Base-by-base conservation (phyloP, 257 asterid species). In the Gynochthodes officinalis region DNA sequence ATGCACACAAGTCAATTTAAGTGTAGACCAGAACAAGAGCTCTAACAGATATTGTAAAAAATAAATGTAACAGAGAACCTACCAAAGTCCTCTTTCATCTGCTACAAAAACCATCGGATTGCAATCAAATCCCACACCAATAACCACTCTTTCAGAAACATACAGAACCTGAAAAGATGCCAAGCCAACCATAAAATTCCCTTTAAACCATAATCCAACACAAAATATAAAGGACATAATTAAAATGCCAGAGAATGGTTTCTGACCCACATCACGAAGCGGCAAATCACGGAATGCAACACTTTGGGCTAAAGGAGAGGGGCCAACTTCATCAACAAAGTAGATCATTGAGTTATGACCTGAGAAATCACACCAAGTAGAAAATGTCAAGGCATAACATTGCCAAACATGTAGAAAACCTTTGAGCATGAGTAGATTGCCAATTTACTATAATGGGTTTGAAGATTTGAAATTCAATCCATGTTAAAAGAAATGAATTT, bases 241-340 rank as follows among this genome's bases (percentile, higher is more conserved):
- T 57, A 68, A 67, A 81, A 79, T 84, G 75, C 75, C 71, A 46
- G 78, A 85, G 93, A 83, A 81, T 75, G 92, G 93, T 88, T 86
- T 91, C 96, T 86, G 97, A 95, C 98, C 99, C 98, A 92, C 99
- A 92, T 95, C 97, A 81, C 97, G 98, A 84, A 95, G 99, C 50
- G 98, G 99, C 94, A 95, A 86, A 89, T 92, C 95, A 74, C 97
- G 97, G 81, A 88, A 82, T 72, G 98, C 92, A 75, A 95, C 90
- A 80, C 86, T 92, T 86, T 92, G 99, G 68, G 97, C 97, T 68
- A 94, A 89, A 76, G 99, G 98, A 82, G 98, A 89, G 81, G 96
- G 83, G 23, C 99, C 97, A 70, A 92, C 88, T 73, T 95, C 99
- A 78, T 92, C 99, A 69, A 86, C 98, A 69, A 95, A 92, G 87